Conservation (phyloP, 2,329 filamentous ascomycete species). For the Furcasterigmium sp. region DNA sequence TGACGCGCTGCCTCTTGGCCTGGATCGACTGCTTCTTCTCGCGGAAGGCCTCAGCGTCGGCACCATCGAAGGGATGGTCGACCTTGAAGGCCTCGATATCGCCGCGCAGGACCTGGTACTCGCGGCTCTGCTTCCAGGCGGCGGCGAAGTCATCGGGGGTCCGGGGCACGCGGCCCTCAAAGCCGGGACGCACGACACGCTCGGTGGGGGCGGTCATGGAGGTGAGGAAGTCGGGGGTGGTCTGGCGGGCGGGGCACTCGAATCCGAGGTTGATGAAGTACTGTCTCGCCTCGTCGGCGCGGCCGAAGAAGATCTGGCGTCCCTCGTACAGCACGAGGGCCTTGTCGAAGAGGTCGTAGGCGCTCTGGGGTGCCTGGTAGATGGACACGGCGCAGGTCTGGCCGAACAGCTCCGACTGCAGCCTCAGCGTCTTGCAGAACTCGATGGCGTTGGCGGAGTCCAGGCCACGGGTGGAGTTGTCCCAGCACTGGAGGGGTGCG, state of each 20-base stretch:
- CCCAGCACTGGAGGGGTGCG: constrained; percentile 18
- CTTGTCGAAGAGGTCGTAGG: constrained; percentile 63
- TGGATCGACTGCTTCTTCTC: constrained; percentile 6
- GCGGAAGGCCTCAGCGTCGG: not conserved
- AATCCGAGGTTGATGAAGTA: constrained; percentile 44
- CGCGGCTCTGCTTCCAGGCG: constrained; percentile 21
- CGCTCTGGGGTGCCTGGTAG: constrained; percentile 55
- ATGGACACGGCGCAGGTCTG: constrained; percentile 44
- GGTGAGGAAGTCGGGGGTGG: constrained; percentile 67
- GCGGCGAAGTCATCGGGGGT: constrained; percentile 32
- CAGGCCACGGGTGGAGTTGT: constrained; percentile 47
- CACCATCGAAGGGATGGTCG: not conserved
- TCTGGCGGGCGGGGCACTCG: constrained; percentile 45
- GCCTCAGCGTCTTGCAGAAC: constrained; percentile 45
- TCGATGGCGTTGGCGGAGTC: constrained; percentile 48
- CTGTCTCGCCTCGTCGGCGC: constrained; percentile 13
- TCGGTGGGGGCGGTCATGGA: constrained; percentile 38
- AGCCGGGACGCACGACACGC: constrained; percentile 25
- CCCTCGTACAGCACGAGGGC: constrained; percentile 63
- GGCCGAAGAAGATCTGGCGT: constrained; percentile 49
- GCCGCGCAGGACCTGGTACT: not conserved
- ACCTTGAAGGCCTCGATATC: constrained; percentile 3
- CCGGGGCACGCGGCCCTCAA: constrained; percentile 24
- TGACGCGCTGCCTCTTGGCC: constrained; percentile 30
- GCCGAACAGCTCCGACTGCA: constrained; percentile 42